These are phyloP conservation scores for Gynandropsis gynandra DNA, from an alignment of 345 rosid species.

Conservation along the genomic window DNA sequence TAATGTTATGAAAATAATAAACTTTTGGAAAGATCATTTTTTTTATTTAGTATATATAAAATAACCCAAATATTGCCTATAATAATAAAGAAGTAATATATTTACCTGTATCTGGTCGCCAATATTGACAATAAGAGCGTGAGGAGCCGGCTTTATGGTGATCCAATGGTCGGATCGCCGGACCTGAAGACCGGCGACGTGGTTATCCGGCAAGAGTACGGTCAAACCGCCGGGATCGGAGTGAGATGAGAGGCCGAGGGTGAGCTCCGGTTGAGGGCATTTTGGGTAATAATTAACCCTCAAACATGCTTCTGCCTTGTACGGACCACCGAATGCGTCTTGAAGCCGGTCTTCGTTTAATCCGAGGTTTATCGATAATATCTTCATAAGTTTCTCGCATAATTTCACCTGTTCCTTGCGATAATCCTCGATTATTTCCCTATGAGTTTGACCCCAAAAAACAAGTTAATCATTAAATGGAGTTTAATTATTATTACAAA, in stretches of 20 bases:
- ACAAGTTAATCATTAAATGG: background rate
- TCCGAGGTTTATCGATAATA: slow-evolving; percentile 58
- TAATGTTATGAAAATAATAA: no score
- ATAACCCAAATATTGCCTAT: background rate
- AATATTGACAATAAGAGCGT: slow-evolving; percentile 75
- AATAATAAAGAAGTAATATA: background rate
- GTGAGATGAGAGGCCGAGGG: slow-evolving; percentile 81
- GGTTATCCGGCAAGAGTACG: slow-evolving; percentile 56
- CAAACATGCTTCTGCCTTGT: slow-evolving; percentile 56
- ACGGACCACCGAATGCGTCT: slow-evolving; percentile 62
- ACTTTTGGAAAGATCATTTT: no score
- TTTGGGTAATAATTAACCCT: slow-evolving; percentile 84
- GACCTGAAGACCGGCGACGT: slow-evolving; percentile 74
- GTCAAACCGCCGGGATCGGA: slow-evolving; percentile 95
- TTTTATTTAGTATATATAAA: no score
- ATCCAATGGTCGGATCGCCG: slow-evolving; percentile 58
- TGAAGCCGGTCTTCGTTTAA: slow-evolving; percentile 45
- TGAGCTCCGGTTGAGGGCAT: slow-evolving; percentile 76
- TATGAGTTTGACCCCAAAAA: slow-evolving; percentile 16
- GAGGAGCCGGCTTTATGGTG: slow-evolving; percentile 60
- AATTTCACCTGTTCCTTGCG: slow-evolving; percentile 51
- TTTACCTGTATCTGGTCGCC: slow-evolving; percentile 90
- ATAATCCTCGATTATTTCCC: slow-evolving; percentile 64
- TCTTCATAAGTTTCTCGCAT: slow-evolving; percentile 51
- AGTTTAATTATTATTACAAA: background rate